phyloP scores from a whole-genome alignment of 2,329 filamentous ascomycete genomes.

The Ophiostoma sp. region DNA sequence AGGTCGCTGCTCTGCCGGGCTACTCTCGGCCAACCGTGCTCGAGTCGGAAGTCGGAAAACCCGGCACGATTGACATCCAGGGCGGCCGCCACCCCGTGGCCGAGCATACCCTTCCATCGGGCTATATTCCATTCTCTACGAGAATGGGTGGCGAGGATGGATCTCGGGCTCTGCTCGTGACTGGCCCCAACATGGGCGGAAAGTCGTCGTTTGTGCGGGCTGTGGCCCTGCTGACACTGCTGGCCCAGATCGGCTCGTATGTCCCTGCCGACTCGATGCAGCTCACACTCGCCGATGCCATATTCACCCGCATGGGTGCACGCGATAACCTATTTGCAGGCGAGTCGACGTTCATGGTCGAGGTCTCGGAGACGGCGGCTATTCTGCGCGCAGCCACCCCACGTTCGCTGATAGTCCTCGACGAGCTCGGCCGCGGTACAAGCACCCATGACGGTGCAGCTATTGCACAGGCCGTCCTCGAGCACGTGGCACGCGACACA shows the following conservation, averaged over 20 bases:
- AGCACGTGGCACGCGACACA: constrained; percentile 71
- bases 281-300: constrained; percentile 81
- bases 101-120: constrained; percentile 76
- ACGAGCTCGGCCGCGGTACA: constrained; percentile 90
- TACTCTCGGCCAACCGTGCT: constrained; percentile 64
- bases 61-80: constrained; percentile 57
- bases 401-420: constrained; percentile 80
- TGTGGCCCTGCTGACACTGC: constrained; percentile 83
- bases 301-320: constrained; percentile 93
- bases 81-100: constrained; percentile 91
- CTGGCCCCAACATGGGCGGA: constrained; percentile 97
- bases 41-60: constrained; percentile 43
- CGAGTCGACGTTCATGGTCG: constrained; percentile 97
- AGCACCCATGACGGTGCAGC: constrained; percentile 94
- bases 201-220: constrained; percentile 97
- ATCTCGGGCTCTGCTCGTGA: constrained; percentile 70
- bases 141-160: constrained; percentile 58
- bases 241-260: constrained; percentile 91
- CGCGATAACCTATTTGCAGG: constrained; percentile 93
- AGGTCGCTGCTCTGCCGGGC: constrained; percentile 77
- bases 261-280: constrained; percentile 72
- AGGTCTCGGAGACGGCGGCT: constrained; percentile 84
- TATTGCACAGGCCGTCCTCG: constrained; percentile 86
- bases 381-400: constrained; percentile 87
- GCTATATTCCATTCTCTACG: constrained; percentile 88